phyloP scores from a whole-genome alignment of 495 filamentous ascomycete species.

The Aspergillus cavernicola region DNA sequence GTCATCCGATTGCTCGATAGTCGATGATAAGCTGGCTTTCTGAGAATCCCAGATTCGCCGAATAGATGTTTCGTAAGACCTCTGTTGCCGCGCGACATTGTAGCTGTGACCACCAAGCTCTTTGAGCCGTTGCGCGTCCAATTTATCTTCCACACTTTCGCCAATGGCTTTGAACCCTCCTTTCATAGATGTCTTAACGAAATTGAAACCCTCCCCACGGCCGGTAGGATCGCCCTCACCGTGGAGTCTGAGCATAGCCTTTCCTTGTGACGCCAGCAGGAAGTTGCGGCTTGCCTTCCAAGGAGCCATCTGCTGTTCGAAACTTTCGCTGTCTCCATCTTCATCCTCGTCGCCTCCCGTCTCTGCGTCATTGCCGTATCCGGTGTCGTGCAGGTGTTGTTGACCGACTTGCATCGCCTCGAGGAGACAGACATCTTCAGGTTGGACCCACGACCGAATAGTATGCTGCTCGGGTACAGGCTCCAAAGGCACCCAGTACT shows the following conservation, averaged over 20 bases:
- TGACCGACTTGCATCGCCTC: constrained; percentile 96
- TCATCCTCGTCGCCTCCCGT: constrained; percentile 67
- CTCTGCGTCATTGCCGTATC: constrained; percentile 69
- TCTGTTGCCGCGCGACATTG: constrained; percentile 90
- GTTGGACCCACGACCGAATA: constrained; percentile 82
- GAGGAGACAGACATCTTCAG: constrained; percentile 89
- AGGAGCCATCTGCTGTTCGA: constrained; percentile 88
- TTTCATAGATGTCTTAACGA: constrained; percentile 97
- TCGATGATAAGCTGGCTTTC: constrained; percentile 67
- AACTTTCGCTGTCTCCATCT: constrained; percentile 61
- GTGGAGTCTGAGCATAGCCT: constrained; percentile 94
- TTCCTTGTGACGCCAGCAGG: constrained; percentile 84
- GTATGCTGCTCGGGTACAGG: constrained; percentile 69
- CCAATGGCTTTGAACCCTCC: constrained; percentile 90
- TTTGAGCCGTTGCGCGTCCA: constrained; percentile 76
- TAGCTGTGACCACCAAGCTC: constrained; percentile 94
- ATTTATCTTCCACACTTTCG: constrained; percentile 81
- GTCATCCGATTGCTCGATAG: constrained; percentile 55
- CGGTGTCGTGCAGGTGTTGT: constrained; percentile 76
- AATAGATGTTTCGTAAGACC: constrained; percentile 83
- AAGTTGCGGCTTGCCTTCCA: constrained; percentile 97
- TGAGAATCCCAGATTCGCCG: constrained; percentile 87
- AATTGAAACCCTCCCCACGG: constrained; percentile 88
- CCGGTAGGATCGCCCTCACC: constrained; percentile 95
- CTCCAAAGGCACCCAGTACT: constrained; percentile 82